Conservation (phyloP, 768 basidiomycete genomes). For the Amylocystis lapponica region DNA sequence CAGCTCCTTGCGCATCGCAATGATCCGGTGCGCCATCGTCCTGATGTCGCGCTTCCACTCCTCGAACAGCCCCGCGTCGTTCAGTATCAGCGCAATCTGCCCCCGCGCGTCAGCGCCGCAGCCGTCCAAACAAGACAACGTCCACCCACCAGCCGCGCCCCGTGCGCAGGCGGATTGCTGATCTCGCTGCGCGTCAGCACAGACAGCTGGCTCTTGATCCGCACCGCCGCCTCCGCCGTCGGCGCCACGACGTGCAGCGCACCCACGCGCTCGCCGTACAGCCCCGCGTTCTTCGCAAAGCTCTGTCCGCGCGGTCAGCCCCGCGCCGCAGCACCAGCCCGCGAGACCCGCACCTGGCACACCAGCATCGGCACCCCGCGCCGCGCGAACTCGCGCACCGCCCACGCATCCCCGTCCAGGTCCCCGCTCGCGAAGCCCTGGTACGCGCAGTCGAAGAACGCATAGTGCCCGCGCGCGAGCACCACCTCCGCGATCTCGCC, state of each 20-base stretch:
- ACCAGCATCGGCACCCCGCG: conserved; percentile 71
- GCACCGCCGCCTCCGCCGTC: conserved; percentile 56
- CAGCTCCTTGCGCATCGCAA: conserved; percentile 82
- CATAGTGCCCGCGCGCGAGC: conserved; percentile 69
- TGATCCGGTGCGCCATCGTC: conserved; percentile 92
- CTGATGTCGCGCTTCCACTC: conserved; percentile 89
- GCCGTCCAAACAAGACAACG: not conserved
- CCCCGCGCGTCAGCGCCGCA: not conserved
- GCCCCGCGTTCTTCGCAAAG: conserved; percentile 94
- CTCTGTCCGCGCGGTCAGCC: conserved; percentile 45
- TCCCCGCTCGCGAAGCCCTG: conserved; percentile 96
- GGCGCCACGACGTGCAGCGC: conserved; percentile 81
- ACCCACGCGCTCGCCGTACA: conserved; percentile 93
- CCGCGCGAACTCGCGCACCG: conserved; percentile 82
- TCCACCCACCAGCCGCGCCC: conserved; percentile 72
- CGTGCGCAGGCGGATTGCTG: conserved; percentile 89
- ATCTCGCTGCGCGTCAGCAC: conserved; percentile 93
- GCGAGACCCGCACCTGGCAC: conserved; percentile 59
- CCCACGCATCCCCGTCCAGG: conserved; percentile 87
- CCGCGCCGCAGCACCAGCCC: not conserved
- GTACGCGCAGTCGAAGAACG: conserved; percentile 95
- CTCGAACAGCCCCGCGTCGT: conserved; percentile 63
- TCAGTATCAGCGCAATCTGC: conserved; percentile 79
- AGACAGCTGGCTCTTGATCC: conserved; percentile 83
- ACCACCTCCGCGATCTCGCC: conserved; percentile 66